Conservation (phyloP, 352 stramenopile genomes). For the Pythium biforme region DNA sequence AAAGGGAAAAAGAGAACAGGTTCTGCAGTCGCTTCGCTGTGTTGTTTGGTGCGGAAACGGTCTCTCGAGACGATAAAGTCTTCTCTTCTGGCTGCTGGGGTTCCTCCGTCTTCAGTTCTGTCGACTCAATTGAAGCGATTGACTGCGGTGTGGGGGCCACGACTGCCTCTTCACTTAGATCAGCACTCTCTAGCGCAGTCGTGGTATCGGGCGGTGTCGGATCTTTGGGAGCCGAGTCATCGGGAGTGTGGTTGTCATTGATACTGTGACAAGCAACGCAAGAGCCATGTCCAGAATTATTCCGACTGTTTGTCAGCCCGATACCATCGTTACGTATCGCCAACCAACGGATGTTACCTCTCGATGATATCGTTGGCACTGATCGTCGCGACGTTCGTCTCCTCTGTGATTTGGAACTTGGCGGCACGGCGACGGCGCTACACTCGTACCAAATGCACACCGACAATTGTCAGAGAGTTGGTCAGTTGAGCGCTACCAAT, state of each 20-base stretch:
- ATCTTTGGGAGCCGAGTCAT: neutral
- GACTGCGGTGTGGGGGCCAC: neutral
- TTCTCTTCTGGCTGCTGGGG: neutral
- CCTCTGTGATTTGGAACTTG: conserved; percentile 43
- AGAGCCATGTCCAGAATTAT: too few relatives aligned
- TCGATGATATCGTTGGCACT: conserved; percentile 24
- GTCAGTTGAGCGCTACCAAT: neutral
- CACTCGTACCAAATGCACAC: neutral
- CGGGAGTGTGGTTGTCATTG: neutral
- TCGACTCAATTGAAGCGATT: neutral
- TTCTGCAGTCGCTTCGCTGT: conserved; percentile 28
- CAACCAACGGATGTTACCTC: too few relatives aligned
- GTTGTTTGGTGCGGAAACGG: neutral
- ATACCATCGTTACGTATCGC: too few relatives aligned
- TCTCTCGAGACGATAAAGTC: neutral
- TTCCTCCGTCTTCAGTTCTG: neutral
- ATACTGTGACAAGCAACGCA: too few relatives aligned
- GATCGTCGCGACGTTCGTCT: conserved; percentile 26
- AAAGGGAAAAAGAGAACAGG: conserved; percentile 31
- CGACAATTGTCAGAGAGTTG: neutral
- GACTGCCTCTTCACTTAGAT: neutral
- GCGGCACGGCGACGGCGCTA: conserved; percentile 62
- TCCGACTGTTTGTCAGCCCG: too few relatives aligned
- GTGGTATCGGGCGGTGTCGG: too few relatives aligned
- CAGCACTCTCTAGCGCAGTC: neutral